A percentile compares a stretch with the other conserved stretches of the same genome.
Conservation (phyloP, 169 alveolate genomes). For the Hepatocystis sp. region DNA sequence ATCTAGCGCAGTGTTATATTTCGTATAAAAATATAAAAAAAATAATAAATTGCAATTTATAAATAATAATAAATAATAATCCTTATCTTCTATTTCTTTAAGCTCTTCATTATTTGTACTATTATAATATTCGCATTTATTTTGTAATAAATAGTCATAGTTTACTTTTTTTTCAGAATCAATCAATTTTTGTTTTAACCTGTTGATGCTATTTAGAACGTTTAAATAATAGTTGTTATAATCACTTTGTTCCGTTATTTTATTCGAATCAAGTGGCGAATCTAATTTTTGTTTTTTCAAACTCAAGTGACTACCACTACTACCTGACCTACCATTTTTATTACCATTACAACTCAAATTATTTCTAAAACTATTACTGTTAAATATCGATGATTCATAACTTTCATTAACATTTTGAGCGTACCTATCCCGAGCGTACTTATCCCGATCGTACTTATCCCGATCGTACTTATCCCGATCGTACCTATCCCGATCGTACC, state of each 20-base stretch:
- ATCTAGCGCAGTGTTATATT: conserved; percentile 35
- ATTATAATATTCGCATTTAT: conserved; percentile 56
- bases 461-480: too few relatives aligned
- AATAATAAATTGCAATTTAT: conserved; percentile 43
- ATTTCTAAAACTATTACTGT: too few relatives aligned
- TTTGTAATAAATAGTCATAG: conserved; percentile 44
- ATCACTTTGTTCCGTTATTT: conserved; percentile 1
- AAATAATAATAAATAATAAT: conserved; percentile 52
- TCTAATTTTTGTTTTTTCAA: too few relatives aligned
- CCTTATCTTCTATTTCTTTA: conserved; percentile 51
- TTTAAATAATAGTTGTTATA: conserved; percentile 6
- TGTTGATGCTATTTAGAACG: neutral
- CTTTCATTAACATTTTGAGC: too few relatives aligned
- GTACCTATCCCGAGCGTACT: too few relatives aligned
- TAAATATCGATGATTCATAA: too few relatives aligned
- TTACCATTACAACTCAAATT: too few relatives aligned
- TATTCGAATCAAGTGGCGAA: too few relatives aligned
- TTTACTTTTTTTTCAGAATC: conserved; percentile 33
- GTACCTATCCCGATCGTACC: too few relatives aligned
- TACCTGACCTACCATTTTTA: too few relatives aligned
- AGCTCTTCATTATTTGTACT: neutral
- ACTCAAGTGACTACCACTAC: too few relatives aligned
- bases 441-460: too few relatives aligned
- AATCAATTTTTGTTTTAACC: conserved; percentile 10
- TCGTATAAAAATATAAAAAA: conserved; percentile 62